Conservation (phyloP, 805 yeast genomes). For the Barnettozyma californica region DNA sequence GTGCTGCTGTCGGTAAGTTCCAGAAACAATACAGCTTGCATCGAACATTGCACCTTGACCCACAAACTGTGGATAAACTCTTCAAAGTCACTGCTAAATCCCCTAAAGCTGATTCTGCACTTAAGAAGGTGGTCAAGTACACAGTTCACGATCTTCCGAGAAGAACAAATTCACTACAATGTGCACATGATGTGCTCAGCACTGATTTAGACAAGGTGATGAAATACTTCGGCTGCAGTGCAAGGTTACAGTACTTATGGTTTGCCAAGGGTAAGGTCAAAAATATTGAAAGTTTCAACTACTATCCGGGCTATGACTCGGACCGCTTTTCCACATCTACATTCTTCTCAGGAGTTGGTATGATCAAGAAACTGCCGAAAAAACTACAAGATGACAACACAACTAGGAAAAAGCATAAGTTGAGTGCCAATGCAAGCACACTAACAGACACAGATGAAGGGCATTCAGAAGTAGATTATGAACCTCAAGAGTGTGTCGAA, state of each 20-base stretch:
- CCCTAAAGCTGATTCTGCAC: slow-evolving; percentile 37
- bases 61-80: slow-evolving; percentile 45
- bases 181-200: slow-evolving; percentile 35
- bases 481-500: neutral
- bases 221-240: slow-evolving; percentile 25
- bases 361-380: slow-evolving; percentile 21
- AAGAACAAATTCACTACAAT: slow-evolving; percentile 29
- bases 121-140: slow-evolving; percentile 63
- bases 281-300: slow-evolving; percentile 25
- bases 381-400: slow-evolving; percentile 19
- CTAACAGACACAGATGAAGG: slow-evolving; percentile 1
- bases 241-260: slow-evolving; percentile 40
- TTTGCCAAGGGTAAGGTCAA: slow-evolving; percentile 42
- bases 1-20: slow-evolving; percentile 63
- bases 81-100: slow-evolving; percentile 41
- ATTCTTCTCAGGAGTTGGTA: slow-evolving; percentile 24
- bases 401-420: slow-evolving; percentile 4
- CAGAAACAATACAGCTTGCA: slow-evolving; percentile 64
- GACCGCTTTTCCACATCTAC: slow-evolving; percentile 9
- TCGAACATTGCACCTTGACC: slow-evolving; percentile 49
- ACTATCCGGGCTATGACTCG: slow-evolving; percentile 2
- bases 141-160: slow-evolving; percentile 65
- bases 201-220: slow-evolving; percentile 30
- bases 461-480: neutral
- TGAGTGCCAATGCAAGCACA: neutral